These are phyloP conservation scores for Fusarium ramigenum DNA, from an alignment of 2,329 filamentous ascomycete genomes.

Conservation along the genomic window DNA sequence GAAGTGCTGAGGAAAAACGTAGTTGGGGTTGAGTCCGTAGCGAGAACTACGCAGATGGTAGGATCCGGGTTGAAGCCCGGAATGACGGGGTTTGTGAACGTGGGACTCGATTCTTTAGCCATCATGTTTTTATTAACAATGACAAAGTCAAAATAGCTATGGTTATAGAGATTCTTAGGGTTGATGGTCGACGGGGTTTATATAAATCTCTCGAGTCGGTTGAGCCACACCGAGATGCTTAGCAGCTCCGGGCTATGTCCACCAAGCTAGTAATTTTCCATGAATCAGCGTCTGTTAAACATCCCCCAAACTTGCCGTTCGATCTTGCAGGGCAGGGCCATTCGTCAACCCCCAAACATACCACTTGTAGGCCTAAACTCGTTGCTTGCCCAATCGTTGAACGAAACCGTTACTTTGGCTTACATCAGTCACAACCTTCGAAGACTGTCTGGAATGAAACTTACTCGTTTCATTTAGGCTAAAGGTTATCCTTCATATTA, in stretches of 20 bases:
- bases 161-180: not conserved
- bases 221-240: not conserved
- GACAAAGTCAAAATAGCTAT: not conserved
- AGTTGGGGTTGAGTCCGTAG: constrained; percentile 40
- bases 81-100: constrained; percentile 63
- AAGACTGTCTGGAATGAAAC: not conserved
- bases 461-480: not conserved
- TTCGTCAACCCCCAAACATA: not conserved
- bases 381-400: not conserved
- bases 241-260: not conserved
- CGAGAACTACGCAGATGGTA: constrained; percentile 54
- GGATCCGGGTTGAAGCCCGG: constrained; percentile 71
- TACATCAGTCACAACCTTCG: not conserved
- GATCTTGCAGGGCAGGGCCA: not conserved
- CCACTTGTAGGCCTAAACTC: not conserved
- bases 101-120: not conserved
- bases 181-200: not conserved
- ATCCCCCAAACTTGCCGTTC: not conserved
- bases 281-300: not conserved
- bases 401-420: not conserved
- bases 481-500: not conserved
- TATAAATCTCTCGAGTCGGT: not conserved
- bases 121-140: not conserved
- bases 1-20: constrained; percentile 68
- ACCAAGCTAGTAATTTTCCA: constrained; percentile 5